These are phyloP conservation scores for Cladochytrium replicatum DNA, from an alignment of 192 early-diverging fungal species.

Conservation along the genomic window DNA sequence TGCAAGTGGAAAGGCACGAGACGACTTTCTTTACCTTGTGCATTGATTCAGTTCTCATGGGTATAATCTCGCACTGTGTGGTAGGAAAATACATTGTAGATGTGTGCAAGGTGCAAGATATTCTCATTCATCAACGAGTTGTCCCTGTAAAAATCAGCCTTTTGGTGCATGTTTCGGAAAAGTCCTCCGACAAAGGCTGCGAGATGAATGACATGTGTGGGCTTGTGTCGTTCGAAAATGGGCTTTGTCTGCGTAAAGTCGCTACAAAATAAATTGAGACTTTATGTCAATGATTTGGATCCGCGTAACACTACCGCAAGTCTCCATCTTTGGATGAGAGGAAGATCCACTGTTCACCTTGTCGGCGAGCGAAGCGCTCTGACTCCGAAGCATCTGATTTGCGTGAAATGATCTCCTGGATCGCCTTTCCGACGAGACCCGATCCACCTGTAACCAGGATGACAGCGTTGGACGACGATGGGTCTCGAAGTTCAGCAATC, in stretches of 20 bases:
- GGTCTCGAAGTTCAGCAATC: too few species aligned
- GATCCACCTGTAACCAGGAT: slow-evolving; percentile 72
- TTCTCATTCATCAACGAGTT: slow-evolving; percentile 77
- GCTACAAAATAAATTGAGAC: slow-evolving; percentile 18
- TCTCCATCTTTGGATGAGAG: slow-evolving; percentile 67
- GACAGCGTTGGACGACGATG: slow-evolving; percentile 15
- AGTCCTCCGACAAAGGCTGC: slow-evolving; percentile 56
- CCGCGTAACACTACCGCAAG: slow-evolving; percentile 41
- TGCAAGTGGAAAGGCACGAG: slow-evolving; percentile 75
- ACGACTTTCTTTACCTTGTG: slow-evolving; percentile 67
- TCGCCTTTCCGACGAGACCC: slow-evolving; percentile 68
- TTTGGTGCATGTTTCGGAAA: slow-evolving; percentile 72
- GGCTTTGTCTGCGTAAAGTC: slow-evolving; percentile 47
- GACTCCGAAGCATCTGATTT: slow-evolving; percentile 8
- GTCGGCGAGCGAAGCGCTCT: slow-evolving; percentile 16
- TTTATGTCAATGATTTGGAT: background rate
- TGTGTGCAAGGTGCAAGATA: slow-evolving; percentile 49
- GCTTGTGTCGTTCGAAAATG: slow-evolving; percentile 65
- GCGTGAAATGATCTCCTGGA: slow-evolving; percentile 35
- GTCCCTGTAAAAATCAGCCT: slow-evolving; percentile 65
- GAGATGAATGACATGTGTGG: slow-evolving; percentile 75
- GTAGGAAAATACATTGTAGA: slow-evolving; percentile 34
- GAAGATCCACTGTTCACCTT: slow-evolving; percentile 67
- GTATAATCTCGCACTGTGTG: background rate
- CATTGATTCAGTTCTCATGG: background rate